Evolutionary conservation across 1,284 basidiomycete species (phyloP).

Genomic region (Agaricales sp.): DNA sequence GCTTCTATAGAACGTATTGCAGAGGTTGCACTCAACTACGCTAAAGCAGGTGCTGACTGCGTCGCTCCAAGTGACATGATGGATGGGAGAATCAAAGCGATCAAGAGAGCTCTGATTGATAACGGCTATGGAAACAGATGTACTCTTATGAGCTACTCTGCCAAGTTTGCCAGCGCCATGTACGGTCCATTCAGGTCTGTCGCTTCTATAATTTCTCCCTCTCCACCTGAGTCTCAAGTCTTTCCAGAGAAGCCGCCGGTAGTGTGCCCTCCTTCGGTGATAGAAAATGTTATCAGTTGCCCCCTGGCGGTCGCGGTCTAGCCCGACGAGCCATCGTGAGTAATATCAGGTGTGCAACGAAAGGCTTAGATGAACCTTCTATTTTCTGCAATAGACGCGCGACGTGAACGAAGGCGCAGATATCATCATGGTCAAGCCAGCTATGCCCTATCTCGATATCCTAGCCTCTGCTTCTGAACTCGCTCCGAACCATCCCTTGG

Average conservation of each 20-base stretch:
- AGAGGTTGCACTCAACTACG: conserved; percentile 89
- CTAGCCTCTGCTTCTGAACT: conserved; percentile 82
- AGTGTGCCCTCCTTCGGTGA: conserved; percentile 92
- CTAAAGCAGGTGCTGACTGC: conserved; percentile 90
- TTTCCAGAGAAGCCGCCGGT: conserved; percentile 82
- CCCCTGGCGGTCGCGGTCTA: conserved; percentile 80
- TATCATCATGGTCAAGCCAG: conserved; percentile 98
- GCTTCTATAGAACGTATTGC: conserved; percentile 82
- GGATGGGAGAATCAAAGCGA: conserved; percentile 89
- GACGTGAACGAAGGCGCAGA: conserved; percentile 94
- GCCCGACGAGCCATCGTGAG: conserved; percentile 89
- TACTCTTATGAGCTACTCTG: conserved; percentile 96
- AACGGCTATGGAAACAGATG: conserved; percentile 78
- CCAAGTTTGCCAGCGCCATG: conserved; percentile 94
- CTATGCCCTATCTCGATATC: conserved; percentile 93
- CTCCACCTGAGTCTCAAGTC: conserved; percentile 6
- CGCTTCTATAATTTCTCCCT: conserved; percentile 1
- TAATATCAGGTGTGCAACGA: no score
- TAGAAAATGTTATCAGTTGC: conserved; percentile 96
- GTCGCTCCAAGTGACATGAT: conserved; percentile 99
- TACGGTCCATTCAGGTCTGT: conserved; percentile 94
- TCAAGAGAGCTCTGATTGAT: conserved; percentile 82
- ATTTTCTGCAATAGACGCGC: conserved; percentile 53
- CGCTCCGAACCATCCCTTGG: conserved; percentile 80
- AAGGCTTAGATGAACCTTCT: no score